Evolutionary conservation across 208 protist genomes (phyloP).

Genomic region (Leishmania guyanensis): DNA sequence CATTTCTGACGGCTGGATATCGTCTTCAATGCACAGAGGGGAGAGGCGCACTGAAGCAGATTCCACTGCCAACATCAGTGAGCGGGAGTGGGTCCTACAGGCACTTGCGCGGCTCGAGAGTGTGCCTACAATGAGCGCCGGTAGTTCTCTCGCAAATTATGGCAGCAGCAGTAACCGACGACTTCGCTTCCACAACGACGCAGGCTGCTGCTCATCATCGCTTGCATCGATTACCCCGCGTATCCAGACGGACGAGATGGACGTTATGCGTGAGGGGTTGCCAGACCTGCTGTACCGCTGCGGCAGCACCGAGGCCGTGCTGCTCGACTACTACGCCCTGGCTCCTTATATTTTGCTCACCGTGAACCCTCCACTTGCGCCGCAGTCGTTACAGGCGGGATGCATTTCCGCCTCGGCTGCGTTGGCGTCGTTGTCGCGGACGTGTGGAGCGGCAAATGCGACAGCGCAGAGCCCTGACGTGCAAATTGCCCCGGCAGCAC

Average conservation of each 20-base stretch:
- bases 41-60: background rate
- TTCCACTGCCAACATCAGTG: constrained; percentile 1
- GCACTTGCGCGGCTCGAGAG: constrained; percentile 31
- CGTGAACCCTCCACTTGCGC: constrained; percentile 6
- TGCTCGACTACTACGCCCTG: constrained; percentile 71
- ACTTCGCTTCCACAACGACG: background rate
- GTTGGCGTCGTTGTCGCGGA: background rate
- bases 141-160: background rate
- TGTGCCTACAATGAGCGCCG: background rate
- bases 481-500: background rate
- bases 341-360: constrained; percentile 69
- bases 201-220: background rate
- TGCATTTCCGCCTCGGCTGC: background rate
- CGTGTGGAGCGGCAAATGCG: background rate
- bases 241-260: constrained; percentile 36
- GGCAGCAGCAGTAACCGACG: background rate
- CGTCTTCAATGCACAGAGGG: background rate
- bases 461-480: background rate
- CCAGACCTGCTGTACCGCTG: constrained; percentile 53
- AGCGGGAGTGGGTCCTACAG: constrained; percentile 31
- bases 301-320: constrained; percentile 40
- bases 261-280: constrained; percentile 72
- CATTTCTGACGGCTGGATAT: background rate
- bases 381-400: background rate
- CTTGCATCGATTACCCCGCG: background rate